Evolutionary conservation across 2,329 filamentous ascomycete species (phyloP).

Genomic region (Tolypocladium tundrense): DNA sequence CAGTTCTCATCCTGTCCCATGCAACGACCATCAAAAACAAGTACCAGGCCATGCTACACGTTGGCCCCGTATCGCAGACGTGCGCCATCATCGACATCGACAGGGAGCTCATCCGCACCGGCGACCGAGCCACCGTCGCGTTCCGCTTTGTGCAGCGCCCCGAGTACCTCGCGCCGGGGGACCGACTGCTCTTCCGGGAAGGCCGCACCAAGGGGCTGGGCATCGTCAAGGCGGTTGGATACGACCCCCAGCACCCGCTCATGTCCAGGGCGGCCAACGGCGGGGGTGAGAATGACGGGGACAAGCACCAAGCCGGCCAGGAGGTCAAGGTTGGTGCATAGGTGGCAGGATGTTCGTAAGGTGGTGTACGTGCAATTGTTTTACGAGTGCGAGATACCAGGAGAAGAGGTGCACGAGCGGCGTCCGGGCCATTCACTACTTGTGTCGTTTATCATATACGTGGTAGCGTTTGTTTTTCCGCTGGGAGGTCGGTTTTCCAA

Average conservation of each 20-base stretch:
- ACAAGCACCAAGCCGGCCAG: not conserved
- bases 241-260: constrained; percentile 54
- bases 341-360: not conserved
- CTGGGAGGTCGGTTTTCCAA: not conserved
- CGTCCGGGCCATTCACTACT: not conserved
- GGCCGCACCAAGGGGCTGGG: constrained; percentile 90
- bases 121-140: constrained; percentile 86
- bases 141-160: constrained; percentile 92
- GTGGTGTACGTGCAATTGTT: not conserved
- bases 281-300: constrained; percentile 1
- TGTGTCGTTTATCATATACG: no score
- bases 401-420: not conserved
- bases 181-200: constrained; percentile 86
- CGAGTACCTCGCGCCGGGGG: constrained; percentile 82
- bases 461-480: not conserved
- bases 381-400: not conserved
- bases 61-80: constrained; percentile 89
- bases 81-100: constrained; percentile 97
- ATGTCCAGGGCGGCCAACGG: constrained; percentile 7
- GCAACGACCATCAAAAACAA: constrained; percentile 94
- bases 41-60: constrained; percentile 97
- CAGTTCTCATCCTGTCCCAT: constrained; percentile 86
- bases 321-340: constrained; percentile 3
- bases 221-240: constrained; percentile 85
- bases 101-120: constrained; percentile 86